phyloP scores from a whole-genome alignment of 208 protist species.

The Plasmodiophora brassicae region DNA sequence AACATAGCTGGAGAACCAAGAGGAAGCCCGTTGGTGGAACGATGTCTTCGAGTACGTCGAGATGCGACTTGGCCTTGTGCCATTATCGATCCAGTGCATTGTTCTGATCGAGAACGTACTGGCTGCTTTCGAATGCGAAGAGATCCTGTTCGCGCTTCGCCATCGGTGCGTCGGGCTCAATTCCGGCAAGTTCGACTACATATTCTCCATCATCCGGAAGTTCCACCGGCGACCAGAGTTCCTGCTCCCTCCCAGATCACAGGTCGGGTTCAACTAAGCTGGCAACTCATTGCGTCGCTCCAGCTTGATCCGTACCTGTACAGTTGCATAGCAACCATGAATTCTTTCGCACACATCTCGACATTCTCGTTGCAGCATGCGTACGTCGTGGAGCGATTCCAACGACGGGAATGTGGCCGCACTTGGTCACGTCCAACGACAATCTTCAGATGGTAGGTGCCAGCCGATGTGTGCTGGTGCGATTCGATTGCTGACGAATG shows the following conservation, averaged over 20 bases:
- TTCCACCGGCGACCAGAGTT: too few relatives aligned
- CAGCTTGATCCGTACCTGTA: neutral
- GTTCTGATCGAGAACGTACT: neutral
- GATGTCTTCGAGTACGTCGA: neutral
- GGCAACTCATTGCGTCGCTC: neutral
- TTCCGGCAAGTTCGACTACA: neutral
- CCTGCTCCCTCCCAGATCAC: neutral
- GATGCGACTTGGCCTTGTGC: neutral
- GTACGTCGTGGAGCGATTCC: neutral
- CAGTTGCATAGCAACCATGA: neutral
- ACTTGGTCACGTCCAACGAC: neutral
- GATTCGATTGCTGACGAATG: neutral
- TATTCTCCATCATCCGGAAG: conserved; percentile 12
- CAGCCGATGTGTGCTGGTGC: neutral
- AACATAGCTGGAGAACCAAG: neutral
- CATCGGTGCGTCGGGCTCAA: neutral
- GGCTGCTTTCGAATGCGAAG: neutral
- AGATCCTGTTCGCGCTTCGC: neutral
- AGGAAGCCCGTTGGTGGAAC: neutral
- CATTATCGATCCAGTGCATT: neutral
- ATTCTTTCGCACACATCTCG: neutral
- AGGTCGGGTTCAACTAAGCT: neutral
- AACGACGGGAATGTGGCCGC: neutral
- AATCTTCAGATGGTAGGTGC: neutral
- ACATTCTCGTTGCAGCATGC: neutral